Base-by-base conservation (phyloP, 179 eudicot genomes). In the Silene vulgaris region DNA sequence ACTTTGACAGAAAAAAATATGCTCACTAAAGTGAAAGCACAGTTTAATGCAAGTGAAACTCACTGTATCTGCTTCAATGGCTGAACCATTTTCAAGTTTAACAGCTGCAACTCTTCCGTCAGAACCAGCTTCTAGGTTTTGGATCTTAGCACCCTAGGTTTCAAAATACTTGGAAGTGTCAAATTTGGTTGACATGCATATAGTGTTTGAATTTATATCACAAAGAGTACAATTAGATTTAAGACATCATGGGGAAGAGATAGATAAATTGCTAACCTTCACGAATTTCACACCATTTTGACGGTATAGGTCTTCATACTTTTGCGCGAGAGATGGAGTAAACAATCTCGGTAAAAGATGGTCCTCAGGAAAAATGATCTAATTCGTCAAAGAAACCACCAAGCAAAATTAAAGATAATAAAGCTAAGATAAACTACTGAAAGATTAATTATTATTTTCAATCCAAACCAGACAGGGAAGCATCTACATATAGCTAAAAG, bases 301-400 rank as follows among this genome's bases (percentile, higher is more conserved):
- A 81, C 85, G 82, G 84, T 85, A 95, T 48, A 96, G 89, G 52
- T 87, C 81, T 85, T 96, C 99, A 68, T 91, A 93, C 76, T 86
- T 91, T 79, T 76, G 88, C 45, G 96, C 99, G 19, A 96, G 88
- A 11, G 97, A 89, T 23, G 99, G 89, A 70, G 99, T 89, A 79
- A 96, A 93, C 83, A 96, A 67, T 80, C 96, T 93, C 77, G 81
- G 85, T 86, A 96, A 76, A 70, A 96, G 90, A 82, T 87, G 92
- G 14, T 85, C 87, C 67, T 91, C 99, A n/a, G 99, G 99, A 84
- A 93, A 91, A 70, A 93, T 82, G 26, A 96, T 73, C 99, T 93
- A 77, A 45, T 60, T 65, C n/a, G 63, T 35, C 76, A 52, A 68
- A 65, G 52, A 61, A 45, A 76, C 74, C 61, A 78, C 57, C 69